Percentiles rank a stretch among this genome's conserved stretches.
These are phyloP conservation scores for Sonneratia alba DNA, from an alignment of 345 rosid species.

Conservation along the genomic window DNA sequence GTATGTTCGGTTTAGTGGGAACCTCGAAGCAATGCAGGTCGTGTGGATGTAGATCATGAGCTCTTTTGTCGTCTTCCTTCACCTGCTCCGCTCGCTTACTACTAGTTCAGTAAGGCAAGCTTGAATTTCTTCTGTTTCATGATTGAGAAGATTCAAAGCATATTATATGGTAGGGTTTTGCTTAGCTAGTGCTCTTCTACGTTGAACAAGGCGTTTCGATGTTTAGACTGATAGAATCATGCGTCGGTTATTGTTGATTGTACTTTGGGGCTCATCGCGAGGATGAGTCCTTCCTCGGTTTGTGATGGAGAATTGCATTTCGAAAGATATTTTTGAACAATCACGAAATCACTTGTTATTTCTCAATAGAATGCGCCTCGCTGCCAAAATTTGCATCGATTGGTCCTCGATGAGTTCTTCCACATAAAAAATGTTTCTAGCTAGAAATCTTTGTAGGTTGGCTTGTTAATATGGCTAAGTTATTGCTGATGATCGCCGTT, in stretches of 20 bases:
- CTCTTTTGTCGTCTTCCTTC: neutral
- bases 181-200: neutral
- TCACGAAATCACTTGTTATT: neutral
- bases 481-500: neutral
- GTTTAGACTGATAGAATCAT: neutral
- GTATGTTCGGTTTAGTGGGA: neutral
- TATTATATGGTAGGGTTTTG: neutral
- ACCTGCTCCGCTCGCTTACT: neutral
- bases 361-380: neutral
- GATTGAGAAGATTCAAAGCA: too few relatives aligned
- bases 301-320: neutral
- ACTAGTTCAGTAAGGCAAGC: too few relatives aligned
- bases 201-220: neutral
- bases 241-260: neutral
- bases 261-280: neutral
- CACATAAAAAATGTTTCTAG: neutral
- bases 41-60: neutral
- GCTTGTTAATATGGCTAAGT: neutral
- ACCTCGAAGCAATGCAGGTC: neutral
- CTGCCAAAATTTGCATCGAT: neutral
- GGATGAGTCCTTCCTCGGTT: neutral
- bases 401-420: neutral
- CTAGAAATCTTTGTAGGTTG: neutral
- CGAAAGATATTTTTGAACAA: neutral
- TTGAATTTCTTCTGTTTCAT: too few relatives aligned